Evolutionary conservation across 371 early-diverging fungal species (phyloP), one percentile per base, ranked within the genome.

Genomic region (Apophysomyces ossiformis): DNA sequence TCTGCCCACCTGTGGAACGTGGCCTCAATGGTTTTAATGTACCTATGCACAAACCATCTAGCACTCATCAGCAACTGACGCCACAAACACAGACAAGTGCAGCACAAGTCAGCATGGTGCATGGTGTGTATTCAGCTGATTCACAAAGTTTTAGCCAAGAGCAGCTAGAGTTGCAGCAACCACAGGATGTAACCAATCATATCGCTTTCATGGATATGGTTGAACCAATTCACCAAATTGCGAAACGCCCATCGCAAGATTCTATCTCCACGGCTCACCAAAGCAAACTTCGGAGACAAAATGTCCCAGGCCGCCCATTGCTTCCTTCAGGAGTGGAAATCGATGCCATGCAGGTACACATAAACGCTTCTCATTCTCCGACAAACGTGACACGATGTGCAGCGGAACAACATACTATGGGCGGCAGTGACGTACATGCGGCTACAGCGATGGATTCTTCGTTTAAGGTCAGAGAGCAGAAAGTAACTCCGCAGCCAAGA

Each of bases 321-420:
- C 54, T 21, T 50, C 21, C 21, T 7, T 50, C 54, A 21, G 21
- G 18, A 16, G 37, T 41, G 8, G 37, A 32, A 26, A 44, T 38
- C 32, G 32, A 57, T 37, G 38, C 38, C 32, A 39, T 66, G 4
- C 64, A 58, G 7, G 54, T 60, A 35, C 63, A 68, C 26, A 58
- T 56, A 16, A 60, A 43, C 41, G 6, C 41, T 60, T 39, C 60
- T 16, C 39, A 45, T 60, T 35, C 44, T 60, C 21, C 60, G 41
- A 37, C 37, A 12, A 16, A 16, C 5, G 26, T 37, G 35, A 38
- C 58, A 43, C 50, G 41, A 26, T 36, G 35, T 32, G 57, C 56
- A 16, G 18, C 54, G n/a, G 54, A 50, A 5, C 54, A 21, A 18
- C 54, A 18, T 16, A 9, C 54, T 21, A 7, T 65, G 47, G 58